phyloP scores from a whole-genome alignment of 352 stramenopile species.

The Aphanomyces astaci region DNA sequence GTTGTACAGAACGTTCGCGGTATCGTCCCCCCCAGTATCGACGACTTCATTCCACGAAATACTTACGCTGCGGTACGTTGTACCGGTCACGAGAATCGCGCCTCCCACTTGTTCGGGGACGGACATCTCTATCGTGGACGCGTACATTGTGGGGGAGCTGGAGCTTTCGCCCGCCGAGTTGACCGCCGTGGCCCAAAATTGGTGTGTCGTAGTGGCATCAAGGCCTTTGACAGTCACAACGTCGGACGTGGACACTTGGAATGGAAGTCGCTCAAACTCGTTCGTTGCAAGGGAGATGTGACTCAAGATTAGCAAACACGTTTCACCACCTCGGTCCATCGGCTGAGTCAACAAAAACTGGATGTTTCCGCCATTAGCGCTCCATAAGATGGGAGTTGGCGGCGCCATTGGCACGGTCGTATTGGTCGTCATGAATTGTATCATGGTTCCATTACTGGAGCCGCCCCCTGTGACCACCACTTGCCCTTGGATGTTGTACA shows the following conservation, averaged over 20 bases:
- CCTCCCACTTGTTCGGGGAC: not conserved
- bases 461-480: not conserved
- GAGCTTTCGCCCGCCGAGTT: conserved; percentile 5
- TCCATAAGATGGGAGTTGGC: not conserved
- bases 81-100: not conserved
- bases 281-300: not conserved
- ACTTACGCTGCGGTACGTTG: not conserved
- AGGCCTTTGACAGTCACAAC: not conserved
- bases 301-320: not conserved
- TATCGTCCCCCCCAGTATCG: not conserved
- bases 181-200: conserved; percentile 13
- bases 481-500: not conserved
- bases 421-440: not conserved
- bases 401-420: not conserved
- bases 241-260: not conserved
- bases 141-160: not conserved
- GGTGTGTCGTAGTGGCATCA: not conserved
- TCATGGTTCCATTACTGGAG: not conserved
- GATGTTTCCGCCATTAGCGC: not conserved
- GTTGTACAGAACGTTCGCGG: not conserved
- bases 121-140: not conserved
- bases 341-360: not conserved
- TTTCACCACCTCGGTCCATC: not conserved
- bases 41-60: not conserved
- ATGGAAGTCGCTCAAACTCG: not conserved